These are phyloP conservation scores for Neostapfia colusana DNA, from an alignment of 176 grass and related monocot genomes.

Conservation along the genomic window DNA sequence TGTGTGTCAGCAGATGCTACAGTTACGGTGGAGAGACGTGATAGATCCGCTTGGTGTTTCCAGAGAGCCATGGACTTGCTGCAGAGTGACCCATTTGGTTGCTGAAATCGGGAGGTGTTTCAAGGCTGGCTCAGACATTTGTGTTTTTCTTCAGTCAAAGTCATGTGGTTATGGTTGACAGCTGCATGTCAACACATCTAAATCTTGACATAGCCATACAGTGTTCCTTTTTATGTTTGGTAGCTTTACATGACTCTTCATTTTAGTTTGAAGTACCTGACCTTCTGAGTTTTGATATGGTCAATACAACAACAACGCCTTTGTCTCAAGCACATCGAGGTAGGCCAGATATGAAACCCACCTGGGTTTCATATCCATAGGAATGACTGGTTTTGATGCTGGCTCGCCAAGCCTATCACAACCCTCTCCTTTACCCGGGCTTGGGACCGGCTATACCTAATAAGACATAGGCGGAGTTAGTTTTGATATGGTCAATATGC, in stretches of 20 bases:
- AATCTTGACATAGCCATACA: background rate
- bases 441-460: no score
- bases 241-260: background rate
- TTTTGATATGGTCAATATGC: background rate
- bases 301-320: no score
- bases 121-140: background rate
- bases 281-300: background rate
- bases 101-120: conserved; percentile 37
- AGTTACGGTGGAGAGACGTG: conserved; percentile 35
- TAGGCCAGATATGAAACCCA: no score
- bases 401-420: no score
- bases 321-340: no score
- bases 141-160: background rate
- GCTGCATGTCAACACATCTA: conserved; percentile 1
- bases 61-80: conserved; percentile 28
- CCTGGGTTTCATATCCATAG: no score
- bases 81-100: conserved; percentile 41
- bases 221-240: conserved; percentile 2
- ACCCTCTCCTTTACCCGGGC: no score
- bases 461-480: no score
- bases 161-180: background rate
- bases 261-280: background rate
- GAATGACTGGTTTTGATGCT: no score
- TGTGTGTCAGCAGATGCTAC: conserved; percentile 47
- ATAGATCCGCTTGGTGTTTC: conserved; percentile 26